Conservation (phyloP, 1,284 basidiomycete species). For the Mycosarcoma maydis region DNA sequence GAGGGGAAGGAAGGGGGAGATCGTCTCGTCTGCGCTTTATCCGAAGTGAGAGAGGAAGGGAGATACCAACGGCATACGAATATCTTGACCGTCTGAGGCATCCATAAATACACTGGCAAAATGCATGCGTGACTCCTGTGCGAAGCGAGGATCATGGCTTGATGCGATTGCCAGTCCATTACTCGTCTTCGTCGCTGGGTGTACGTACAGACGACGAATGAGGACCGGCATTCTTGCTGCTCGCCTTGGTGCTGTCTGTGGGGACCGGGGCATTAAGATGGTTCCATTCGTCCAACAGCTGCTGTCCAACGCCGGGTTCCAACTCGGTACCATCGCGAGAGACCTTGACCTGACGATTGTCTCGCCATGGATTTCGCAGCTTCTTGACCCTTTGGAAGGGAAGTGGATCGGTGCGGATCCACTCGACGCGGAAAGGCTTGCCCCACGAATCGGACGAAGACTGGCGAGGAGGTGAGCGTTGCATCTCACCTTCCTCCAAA, state of each 20-base stretch:
- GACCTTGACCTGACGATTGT: conserved; percentile 84
- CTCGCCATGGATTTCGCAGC: conserved; percentile 90
- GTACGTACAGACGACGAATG: background rate
- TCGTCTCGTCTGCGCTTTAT: conserved; percentile 23
- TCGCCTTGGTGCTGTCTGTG: conserved; percentile 17
- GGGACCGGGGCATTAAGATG: conserved; percentile 8
- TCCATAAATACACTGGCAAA: background rate
- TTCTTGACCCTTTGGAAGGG: conserved; percentile 81
- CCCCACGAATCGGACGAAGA: conserved; percentile 49
- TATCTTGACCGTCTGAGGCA: conserved; percentile 27
- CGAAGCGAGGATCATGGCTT: too few species aligned
- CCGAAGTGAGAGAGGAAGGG: conserved; percentile 1
- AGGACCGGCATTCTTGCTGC: conserved; percentile 1
- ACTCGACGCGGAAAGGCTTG: conserved; percentile 80
- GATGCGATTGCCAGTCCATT: background rate
- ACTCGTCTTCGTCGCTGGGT: conserved; percentile 44
- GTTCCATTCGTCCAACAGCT: conserved; percentile 81
- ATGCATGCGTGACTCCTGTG: too few species aligned
- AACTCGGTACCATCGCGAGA: conserved; percentile 91
- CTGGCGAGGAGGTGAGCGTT: conserved; percentile 26
- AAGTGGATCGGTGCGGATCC: conserved; percentile 80
- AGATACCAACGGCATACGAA: conserved; percentile 38
- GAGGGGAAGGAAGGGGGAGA: background rate
- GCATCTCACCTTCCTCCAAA: conserved; percentile 7
- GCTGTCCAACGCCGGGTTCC: conserved; percentile 80